Percentiles rank a stretch among this genome's conserved stretches.
Conservation (phyloP, 2,329 filamentous ascomycete genomes). For the Sphaceloma murrayae region DNA sequence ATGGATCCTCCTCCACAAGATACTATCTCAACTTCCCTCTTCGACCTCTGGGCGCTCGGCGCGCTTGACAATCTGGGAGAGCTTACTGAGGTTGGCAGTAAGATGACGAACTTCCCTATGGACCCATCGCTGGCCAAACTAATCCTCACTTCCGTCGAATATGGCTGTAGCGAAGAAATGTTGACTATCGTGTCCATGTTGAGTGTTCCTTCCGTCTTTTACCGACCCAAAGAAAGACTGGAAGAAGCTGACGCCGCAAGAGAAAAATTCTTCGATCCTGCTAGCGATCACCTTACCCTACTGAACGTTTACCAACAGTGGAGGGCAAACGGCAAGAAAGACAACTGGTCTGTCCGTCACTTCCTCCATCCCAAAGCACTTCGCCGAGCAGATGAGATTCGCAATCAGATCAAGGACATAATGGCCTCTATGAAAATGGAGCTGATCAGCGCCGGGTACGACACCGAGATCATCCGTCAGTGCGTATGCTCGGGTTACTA, state of each 20-base stretch:
- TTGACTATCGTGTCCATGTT: constrained; percentile 97
- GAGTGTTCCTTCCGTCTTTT: constrained; percentile 92
- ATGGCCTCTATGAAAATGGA: constrained; percentile 89
- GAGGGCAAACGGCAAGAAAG: constrained; percentile 80
- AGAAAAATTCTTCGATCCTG: constrained; percentile 97
- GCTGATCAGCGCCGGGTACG: constrained; percentile 80
- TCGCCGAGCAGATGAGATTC: constrained; percentile 82
- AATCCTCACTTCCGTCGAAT: constrained; percentile 73
- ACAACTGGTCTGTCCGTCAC: constrained; percentile 86
- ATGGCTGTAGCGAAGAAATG: constrained; percentile 94
- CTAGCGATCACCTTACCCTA: constrained; percentile 92
- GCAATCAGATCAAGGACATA: constrained; percentile 87
- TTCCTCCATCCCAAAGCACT: constrained; percentile 94
- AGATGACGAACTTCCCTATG: constrained; percentile 98
- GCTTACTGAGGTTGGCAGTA: constrained; percentile 72
- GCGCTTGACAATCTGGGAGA: constrained; percentile 91
- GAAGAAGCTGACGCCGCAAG: constrained; percentile 92
- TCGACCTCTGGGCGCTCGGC: constrained; percentile 93
- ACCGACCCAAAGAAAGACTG: constrained; percentile 89
- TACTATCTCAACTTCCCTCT: constrained; percentile 92
- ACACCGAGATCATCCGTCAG: constrained; percentile 91
- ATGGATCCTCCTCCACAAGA: constrained; percentile 99
- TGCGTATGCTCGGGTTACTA: constrained; percentile 98
- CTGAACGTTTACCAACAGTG: constrained; percentile 94
- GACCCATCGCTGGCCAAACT: constrained; percentile 92